phyloP scores from a whole-genome alignment of 176 grass and related monocot genomes.

The Oryza meridionalis region DNA sequence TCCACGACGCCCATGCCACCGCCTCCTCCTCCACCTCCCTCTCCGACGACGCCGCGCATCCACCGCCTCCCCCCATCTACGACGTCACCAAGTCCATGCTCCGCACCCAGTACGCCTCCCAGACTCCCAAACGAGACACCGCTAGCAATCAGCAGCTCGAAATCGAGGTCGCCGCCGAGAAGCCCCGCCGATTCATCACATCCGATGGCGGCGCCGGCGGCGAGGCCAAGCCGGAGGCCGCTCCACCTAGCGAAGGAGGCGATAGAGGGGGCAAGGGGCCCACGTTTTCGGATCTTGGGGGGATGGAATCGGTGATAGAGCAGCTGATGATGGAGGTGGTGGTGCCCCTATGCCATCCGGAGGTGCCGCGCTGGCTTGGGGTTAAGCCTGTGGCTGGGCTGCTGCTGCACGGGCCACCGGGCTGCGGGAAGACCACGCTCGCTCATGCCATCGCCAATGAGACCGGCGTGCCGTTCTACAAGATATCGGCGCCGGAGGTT shows the following conservation, averaged over 20 bases:
- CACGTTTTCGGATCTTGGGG: slow-evolving; percentile 68
- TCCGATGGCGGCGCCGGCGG: slow-evolving; percentile 42
- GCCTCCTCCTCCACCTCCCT: slow-evolving; percentile 53
- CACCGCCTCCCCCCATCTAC: slow-evolving; percentile 40
- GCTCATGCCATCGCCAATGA: slow-evolving; percentile 91
- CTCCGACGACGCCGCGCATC: slow-evolving; percentile 34
- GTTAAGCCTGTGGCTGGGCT: slow-evolving; percentile 77
- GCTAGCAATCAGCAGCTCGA: slow-evolving; percentile 50
- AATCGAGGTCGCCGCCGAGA: slow-evolving; percentile 61
- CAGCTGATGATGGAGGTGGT: slow-evolving; percentile 93
- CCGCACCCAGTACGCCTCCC: slow-evolving; percentile 55
- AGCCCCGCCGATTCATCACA: slow-evolving; percentile 45
- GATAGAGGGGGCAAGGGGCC: slow-evolving; percentile 46
- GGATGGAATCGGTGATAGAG: slow-evolving; percentile 69
- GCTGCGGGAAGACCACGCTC: slow-evolving; percentile 90
- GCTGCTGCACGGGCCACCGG: slow-evolving; percentile 78
- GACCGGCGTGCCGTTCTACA: slow-evolving; percentile 87
- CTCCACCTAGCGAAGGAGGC: not conserved
- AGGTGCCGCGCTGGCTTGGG: slow-evolving; percentile 69
- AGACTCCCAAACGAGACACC: slow-evolving; percentile 35
- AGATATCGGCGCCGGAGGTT: slow-evolving; percentile 84
- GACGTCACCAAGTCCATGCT: slow-evolving; percentile 73
- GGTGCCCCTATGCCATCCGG: slow-evolving; percentile 76
- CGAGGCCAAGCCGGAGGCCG: slow-evolving; percentile 41
- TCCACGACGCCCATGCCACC: slow-evolving; percentile 37